Base-by-base conservation (phyloP, 257 asterid genomes). In the Solanum okadae region DNA sequence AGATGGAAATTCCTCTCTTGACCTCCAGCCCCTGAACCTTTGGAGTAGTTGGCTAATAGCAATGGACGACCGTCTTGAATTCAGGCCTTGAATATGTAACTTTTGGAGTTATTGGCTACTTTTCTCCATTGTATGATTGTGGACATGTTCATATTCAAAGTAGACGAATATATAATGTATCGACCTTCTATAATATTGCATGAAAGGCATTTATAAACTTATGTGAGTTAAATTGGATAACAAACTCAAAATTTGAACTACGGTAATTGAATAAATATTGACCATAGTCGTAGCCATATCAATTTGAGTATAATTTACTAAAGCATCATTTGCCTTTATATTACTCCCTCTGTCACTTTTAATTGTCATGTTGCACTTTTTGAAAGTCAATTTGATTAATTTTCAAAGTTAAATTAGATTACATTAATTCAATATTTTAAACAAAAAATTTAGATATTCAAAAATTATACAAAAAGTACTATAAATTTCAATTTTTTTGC, bases 271-370 rank as follows among this genome's bases (percentile, higher is more conserved):
- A 20, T 20, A 59, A 59, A 3, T 20, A 59, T 22, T 8, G 67
- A 22, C 27, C 25, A 8, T 20, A 20, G 25, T 59, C 1, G 22
- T 59, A 59, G 67, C 27, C 2, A 59, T 59, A 59, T 59, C 67
- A 20, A 52, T 52, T 52, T 52, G 63, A 52, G 63, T 52, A 52
- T 52, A 18, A 16, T 52, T 52, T 52, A 52, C 63, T 52, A 52
- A 16, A 16, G 4, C 63, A 1, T 16, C 63, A 16, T 52, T 52
- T 52, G 4, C 10, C 23, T 6, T 49, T 49, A 49, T 49, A 49
- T 46, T 52, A 52, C 4, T 52, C 0, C 0, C 0, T 52, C 0
- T 16, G 23, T 52, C 63, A 16, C 3, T 16, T 52, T 52, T 52
- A 52, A 52, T 52, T 52, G 63, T 52, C 9, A 52, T 49, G 63